Evolutionary conservation across 306 rosid genomes (phyloP).

Genomic region (Cucurbita maxima): DNA sequence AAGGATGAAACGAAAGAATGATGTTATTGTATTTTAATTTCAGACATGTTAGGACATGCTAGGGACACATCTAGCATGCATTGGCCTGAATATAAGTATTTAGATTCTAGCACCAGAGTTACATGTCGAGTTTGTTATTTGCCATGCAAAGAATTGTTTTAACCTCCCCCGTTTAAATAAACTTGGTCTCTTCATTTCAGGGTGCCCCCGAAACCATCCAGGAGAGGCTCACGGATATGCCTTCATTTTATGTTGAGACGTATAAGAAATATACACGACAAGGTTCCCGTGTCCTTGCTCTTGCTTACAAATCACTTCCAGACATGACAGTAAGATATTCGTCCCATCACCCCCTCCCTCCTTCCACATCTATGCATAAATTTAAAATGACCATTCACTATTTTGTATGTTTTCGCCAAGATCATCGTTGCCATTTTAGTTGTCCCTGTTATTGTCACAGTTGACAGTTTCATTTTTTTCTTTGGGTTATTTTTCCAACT

Average conservation of each 20-base stretch:
- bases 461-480: neutral
- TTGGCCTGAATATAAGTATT: neutral
- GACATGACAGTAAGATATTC: slow-evolving; percentile 84
- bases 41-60: neutral
- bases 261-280: slow-evolving; percentile 86
- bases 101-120: neutral
- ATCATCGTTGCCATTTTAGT: neutral
- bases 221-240: slow-evolving; percentile 65
- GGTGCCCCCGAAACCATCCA: slow-evolving; percentile 99
- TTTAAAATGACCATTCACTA: neutral
- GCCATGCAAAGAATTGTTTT: neutral
- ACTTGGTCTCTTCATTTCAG: slow-evolving; percentile 27
- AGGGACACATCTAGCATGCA: neutral
- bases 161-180: neutral
- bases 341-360: neutral
- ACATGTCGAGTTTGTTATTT: neutral
- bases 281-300: slow-evolving; percentile 97
- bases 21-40: neutral
- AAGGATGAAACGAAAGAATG: neutral
- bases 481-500: neutral
- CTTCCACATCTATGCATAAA: neutral
- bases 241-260: slow-evolving; percentile 67
- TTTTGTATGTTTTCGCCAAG: neutral
- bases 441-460: neutral
- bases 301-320: slow-evolving; percentile 79